These are phyloP conservation scores for Microbotryomycetes sp. DNA, from an alignment of 1,284 basidiomycete species.

Conservation along the genomic window DNA sequence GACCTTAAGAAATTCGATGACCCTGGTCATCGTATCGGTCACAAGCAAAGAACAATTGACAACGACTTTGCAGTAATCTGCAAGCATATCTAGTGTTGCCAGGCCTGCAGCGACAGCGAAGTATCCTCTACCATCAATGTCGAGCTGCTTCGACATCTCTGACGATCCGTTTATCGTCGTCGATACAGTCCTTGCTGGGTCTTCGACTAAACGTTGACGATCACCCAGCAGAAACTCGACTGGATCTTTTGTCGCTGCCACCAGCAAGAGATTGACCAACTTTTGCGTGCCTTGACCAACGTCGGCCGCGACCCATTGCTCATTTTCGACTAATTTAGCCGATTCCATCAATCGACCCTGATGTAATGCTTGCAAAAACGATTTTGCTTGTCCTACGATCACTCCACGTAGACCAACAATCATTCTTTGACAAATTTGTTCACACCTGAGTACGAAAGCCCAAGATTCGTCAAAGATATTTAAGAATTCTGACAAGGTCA, in stretches of 20 bases:
- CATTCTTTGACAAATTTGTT: constrained; percentile 78
- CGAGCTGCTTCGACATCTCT: constrained; percentile 60
- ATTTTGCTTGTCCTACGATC: constrained; percentile 75
- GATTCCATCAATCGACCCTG: constrained; percentile 70
- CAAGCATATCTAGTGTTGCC: constrained; percentile 64
- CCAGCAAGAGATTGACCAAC: constrained; percentile 65
- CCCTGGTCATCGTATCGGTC: constrained; percentile 85
- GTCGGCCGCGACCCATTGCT: constrained; percentile 78
- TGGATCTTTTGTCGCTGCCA: constrained; percentile 74
- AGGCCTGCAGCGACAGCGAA: constrained; percentile 81
- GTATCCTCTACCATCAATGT: constrained; percentile 75
- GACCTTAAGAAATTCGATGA: constrained; percentile 88
- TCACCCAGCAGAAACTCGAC: constrained; percentile 55
- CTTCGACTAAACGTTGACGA: not conserved
- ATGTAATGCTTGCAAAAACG: constrained; percentile 81
- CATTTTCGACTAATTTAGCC: constrained; percentile 85
- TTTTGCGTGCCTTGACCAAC: constrained; percentile 61
- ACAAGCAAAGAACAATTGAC: constrained; percentile 82
- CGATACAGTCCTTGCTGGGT: constrained; percentile 4
- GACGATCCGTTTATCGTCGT: constrained; percentile 34
- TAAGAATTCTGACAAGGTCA: constrained; percentile 69
- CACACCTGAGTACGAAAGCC: constrained; percentile 80
- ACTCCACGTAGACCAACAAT: constrained; percentile 82
- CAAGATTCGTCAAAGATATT: constrained; percentile 77
- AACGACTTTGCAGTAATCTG: constrained; percentile 82